Base-by-base conservation (phyloP, 768 basidiomycete species). In the Mycena capillaripes region DNA sequence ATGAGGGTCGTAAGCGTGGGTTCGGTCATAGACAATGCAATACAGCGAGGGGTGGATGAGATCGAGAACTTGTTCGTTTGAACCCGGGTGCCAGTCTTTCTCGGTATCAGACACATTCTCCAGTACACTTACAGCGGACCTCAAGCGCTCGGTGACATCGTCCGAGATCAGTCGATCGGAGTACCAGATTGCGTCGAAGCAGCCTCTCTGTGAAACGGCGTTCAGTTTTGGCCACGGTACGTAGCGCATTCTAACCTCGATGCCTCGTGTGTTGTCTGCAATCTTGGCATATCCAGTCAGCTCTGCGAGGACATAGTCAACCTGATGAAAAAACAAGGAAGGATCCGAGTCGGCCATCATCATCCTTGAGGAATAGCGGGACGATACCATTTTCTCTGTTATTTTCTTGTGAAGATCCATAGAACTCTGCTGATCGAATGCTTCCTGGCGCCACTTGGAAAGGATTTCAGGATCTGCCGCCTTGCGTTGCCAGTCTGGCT, bases 1-100 rank as follows among this genome's bases (percentile, higher is more conserved):
- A 16, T 42, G n/a, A 2, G 61, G 53, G 19, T n/a, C n/a, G 29
- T 58, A 71, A 12, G 44, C 65, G 21, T 70, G 42, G 3, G 72
- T 80, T 10, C 75, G 69, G 29, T 66, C 76, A 58, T 81, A 79
- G 11, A 73, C 71, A 16, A 79, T 40, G 40, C 71, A 72, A 21
- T 60, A 60, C 1, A 60, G 40, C 7, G 58, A 60, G 34, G 50
- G 50, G 50, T 52, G 50, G 16, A 57, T 34, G 8, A 57, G 56
- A 36, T 57, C 56, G 7, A 58, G 58, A 23, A 60, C 58, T 29
- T 60, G 58, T 21, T 68, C 53, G 42, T 79, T 67, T 2, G 78
- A 77, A n/a, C 75, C 64, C 14, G 79, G 80, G 52, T 79, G 80
- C 80, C 80, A 81, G 71, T 81, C 80, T 48, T 75, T 77, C 48